These are phyloP conservation scores for Mycogone perniciosa DNA, from an alignment of 2,329 filamentous ascomycete species.

Conservation along the genomic window DNA sequence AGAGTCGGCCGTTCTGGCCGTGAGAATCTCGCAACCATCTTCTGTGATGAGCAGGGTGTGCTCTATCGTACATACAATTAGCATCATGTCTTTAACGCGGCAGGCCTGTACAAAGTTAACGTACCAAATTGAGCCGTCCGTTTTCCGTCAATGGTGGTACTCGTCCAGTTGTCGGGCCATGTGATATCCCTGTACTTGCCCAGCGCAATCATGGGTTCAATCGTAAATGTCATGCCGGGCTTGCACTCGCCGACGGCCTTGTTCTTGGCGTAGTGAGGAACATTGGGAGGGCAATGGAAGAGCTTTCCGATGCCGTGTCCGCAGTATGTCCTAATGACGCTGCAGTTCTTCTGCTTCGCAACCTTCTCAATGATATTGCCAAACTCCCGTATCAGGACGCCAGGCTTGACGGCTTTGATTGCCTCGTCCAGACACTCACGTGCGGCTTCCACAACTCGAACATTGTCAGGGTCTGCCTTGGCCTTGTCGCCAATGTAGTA, in stretches of 20 bases:
- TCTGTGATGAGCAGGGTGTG: conserved; percentile 81
- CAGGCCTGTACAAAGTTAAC: conserved; percentile 22
- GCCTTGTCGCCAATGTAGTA: conserved; percentile 95
- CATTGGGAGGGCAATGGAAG: conserved; percentile 90
- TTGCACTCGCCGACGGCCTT: conserved; percentile 94
- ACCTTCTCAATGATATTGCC: conserved; percentile 94
- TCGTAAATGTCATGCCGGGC: conserved; percentile 97
- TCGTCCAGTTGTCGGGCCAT: conserved; percentile 99
- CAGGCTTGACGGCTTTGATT: conserved; percentile 88
- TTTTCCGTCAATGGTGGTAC: conserved; percentile 83
- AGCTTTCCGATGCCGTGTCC: conserved; percentile 91
- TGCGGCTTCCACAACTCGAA: conserved; percentile 84
- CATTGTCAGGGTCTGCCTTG: conserved; percentile 73
- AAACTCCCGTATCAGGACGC: conserved; percentile 85
- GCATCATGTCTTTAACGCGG: neutral
- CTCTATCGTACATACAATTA: conserved; percentile 41
- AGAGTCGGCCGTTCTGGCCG: conserved; percentile 64
- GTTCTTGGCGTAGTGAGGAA: conserved; percentile 97
- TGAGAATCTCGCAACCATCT: conserved; percentile 74
- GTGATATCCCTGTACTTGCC: conserved; percentile 89
- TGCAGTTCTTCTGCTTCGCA: conserved; percentile 78
- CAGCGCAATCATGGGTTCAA: conserved; percentile 95
- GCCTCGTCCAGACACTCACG: conserved; percentile 85
- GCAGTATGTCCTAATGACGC: conserved; percentile 91
- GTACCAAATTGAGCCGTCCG: conserved; percentile 86